A percentile compares a stretch with the other conserved stretches of the same genome.
Conservation (phyloP, 345 rosid genomes). For the Physaria fendleri region DNA sequence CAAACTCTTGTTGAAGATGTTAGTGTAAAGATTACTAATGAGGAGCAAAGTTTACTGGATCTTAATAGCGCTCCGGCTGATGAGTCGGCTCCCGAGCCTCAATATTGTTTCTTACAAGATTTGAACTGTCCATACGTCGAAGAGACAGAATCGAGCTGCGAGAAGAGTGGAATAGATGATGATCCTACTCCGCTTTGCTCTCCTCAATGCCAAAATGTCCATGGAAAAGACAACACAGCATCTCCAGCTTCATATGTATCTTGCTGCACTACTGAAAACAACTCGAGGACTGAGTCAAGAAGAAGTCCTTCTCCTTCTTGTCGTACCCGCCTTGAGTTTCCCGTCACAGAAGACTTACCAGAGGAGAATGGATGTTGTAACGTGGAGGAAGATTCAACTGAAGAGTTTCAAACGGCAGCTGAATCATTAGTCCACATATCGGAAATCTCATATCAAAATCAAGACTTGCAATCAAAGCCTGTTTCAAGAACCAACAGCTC, state of each 20-base stretch:
- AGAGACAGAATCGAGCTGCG: constrained; percentile 19
- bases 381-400: constrained; percentile 25
- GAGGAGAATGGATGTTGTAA: neutral
- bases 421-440: constrained; percentile 51
- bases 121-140: constrained; percentile 29
- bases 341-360: constrained; percentile 6
- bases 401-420: constrained; percentile 48
- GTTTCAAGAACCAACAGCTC: constrained; percentile 7
- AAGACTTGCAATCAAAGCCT: constrained; percentile 19
- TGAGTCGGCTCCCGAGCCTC: constrained; percentile 14
- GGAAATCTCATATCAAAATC: constrained; percentile 1
- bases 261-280: constrained; percentile 30
- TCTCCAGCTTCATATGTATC: constrained; percentile 31
- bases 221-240: constrained; percentile 26
- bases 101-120: constrained; percentile 25
- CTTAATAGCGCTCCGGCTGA: constrained; percentile 20
- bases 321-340: constrained; percentile 25
- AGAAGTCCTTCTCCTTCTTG: constrained; percentile 24
- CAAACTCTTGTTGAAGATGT: neutral
- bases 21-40: neutral
- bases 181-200: constrained; percentile 10
- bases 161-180: constrained; percentile 25
- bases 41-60: constrained; percentile 21
- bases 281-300: constrained; percentile 15
- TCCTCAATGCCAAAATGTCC: constrained; percentile 16